Conservation (phyloP, 1,284 basidiomycete genomes). For the Pascua sp. region DNA sequence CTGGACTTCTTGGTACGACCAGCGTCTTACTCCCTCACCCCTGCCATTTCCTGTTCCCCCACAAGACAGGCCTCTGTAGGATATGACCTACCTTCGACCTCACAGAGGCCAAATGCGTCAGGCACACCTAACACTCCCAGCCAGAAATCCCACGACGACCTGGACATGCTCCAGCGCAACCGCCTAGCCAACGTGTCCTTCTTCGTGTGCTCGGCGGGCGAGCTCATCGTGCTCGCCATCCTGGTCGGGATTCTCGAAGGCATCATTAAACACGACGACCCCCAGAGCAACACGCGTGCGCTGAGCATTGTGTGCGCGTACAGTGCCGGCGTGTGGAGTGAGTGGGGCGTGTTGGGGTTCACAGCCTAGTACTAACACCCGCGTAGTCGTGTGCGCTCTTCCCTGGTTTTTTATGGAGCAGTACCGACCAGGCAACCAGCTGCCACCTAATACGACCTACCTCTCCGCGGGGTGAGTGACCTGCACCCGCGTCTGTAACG, state of each 20-base stretch:
- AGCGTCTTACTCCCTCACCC: too few relatives aligned
- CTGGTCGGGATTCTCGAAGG: constrained; percentile 55
- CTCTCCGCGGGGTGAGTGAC: constrained; percentile 12
- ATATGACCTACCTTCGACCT: constrained; percentile 37
- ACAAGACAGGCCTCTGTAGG: neutral
- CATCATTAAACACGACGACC: constrained; percentile 61
- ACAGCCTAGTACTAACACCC: constrained; percentile 47
- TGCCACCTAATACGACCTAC: constrained; percentile 17
- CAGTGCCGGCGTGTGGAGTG: constrained; percentile 69
- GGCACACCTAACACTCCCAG: constrained; percentile 41
- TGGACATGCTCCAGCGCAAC: constrained; percentile 22
- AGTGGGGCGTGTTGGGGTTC: constrained; percentile 31
- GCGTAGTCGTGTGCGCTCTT: constrained; percentile 35
- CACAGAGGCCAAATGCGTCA: constrained; percentile 28
- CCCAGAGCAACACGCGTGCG: constrained; percentile 79
- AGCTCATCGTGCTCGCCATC: constrained; percentile 21
- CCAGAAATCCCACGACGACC: constrained; percentile 57
- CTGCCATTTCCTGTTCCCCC: too few relatives aligned
- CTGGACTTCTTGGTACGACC: too few relatives aligned
- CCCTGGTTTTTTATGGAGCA: constrained; percentile 24
- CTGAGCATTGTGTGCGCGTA: constrained; percentile 70
- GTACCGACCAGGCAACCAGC: constrained; percentile 23
- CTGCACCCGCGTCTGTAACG: constrained; percentile 44
- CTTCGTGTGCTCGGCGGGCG: constrained; percentile 59
- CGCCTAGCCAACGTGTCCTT: constrained; percentile 55